Conservation (phyloP, 2,329 filamentous ascomycete genomes). For the Neospermospora avenae region DNA sequence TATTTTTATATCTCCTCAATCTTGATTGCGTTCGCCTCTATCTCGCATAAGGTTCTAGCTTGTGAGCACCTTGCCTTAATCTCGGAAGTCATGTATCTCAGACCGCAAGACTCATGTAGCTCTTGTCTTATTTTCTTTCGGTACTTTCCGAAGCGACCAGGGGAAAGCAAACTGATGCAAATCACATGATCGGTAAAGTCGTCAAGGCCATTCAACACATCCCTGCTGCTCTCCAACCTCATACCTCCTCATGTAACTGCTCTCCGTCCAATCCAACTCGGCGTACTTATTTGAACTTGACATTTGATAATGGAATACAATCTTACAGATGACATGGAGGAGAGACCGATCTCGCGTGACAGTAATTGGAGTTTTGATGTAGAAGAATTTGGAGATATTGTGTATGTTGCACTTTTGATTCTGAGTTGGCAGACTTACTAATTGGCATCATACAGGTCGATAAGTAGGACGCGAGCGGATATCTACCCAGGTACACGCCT, state of each 20-base stretch:
- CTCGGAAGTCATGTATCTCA: too few relatives aligned
- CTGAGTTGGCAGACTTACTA: not conserved
- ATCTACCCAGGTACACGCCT: conserved; percentile 1
- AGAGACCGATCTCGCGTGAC: conserved; percentile 10
- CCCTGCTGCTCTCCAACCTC: not conserved
- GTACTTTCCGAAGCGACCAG: too few relatives aligned
- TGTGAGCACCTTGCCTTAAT: too few relatives aligned
- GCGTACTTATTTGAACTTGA: not conserved
- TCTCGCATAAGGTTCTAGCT: too few relatives aligned
- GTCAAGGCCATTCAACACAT: too few relatives aligned
- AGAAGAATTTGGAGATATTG: conserved; percentile 20
- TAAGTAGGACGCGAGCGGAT: conserved; percentile 6
- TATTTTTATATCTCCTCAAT: too few relatives aligned
- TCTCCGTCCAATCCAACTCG: not conserved
- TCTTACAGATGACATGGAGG: not conserved
- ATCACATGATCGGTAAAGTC: too few relatives aligned
- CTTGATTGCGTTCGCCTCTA: too few relatives aligned
- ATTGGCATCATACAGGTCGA: not conserved
- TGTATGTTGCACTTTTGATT: not conserved
- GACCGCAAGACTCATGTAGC: too few relatives aligned
- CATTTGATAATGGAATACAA: not conserved
- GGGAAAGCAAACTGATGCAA: too few relatives aligned
- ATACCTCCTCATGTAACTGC: not conserved
- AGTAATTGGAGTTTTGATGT: conserved; percentile 18
- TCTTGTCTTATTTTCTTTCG: too few relatives aligned